Percentiles rank a stretch among this genome's conserved stretches.
Evolutionary conservation across 352 stramenopile species (phyloP).

Genomic region (Ophiocytium majus): DNA sequence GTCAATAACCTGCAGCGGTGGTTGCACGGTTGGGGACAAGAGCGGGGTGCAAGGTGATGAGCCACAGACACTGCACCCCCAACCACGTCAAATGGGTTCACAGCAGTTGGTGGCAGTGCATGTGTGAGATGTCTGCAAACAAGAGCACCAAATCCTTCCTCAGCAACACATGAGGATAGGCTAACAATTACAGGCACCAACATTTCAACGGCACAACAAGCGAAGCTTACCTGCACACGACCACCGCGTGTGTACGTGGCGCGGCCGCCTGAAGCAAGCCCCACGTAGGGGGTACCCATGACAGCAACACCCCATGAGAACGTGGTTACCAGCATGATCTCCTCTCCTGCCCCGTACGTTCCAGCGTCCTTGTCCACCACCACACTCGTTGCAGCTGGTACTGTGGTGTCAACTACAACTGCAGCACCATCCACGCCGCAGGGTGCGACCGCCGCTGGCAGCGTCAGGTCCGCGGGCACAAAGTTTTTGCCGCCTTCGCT

Average conservation of each 20-base stretch:
- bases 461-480: not conserved
- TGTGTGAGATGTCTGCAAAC: too few species aligned
- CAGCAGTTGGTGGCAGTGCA: too few species aligned
- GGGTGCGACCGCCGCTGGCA: not conserved
- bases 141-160: too few species aligned
- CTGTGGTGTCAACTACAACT: not conserved
- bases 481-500: not conserved
- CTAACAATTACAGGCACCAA: too few species aligned
- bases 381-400: not conserved
- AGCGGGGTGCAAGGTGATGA: too few species aligned
- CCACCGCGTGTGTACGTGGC: conserved; percentile 38
- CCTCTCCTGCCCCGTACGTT: conserved; percentile 27
- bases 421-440: not conserved
- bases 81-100: too few species aligned
- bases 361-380: not conserved
- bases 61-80: too few species aligned
- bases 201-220: too few species aligned
- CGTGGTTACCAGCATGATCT: conserved; percentile 36
- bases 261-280: conserved; percentile 36
- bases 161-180: too few species aligned
- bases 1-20: conserved; percentile 41
- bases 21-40: too few species aligned
- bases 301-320: conserved; percentile 40
- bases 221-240: conserved; percentile 35
- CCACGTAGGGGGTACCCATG: conserved; percentile 32